Evolutionary conservation across 1,284 basidiomycete species (phyloP), one percentile per base, ranked within the genome.

Genomic region (Coriolopsis trogii): DNA sequence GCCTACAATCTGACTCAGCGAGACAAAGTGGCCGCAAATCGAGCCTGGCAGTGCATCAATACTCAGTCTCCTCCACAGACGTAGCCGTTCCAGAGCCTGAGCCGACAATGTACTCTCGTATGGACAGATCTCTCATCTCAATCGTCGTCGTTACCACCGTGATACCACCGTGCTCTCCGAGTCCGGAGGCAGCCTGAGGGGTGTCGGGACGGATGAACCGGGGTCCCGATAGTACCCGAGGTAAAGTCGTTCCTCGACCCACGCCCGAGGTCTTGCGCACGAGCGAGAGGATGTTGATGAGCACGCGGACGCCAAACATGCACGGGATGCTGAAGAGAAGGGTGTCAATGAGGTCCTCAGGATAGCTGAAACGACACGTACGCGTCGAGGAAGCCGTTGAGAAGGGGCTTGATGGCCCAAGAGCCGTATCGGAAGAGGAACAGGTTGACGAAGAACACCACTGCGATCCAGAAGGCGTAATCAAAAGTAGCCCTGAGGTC

Each of bases 261-360:
- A 18, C 31, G 8, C 31, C 31, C 10, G 12, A 23, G 9, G 29
- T 15, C 12, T 39, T 34, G 4, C 37, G 36, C 15, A 50, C 41
- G 20, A 50, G 48, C 20, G 41, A 50, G 25, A 50, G 41, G 21
- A 50, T 50, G 30, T 44, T 50, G 41, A 50, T 50, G 6, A 50
- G 36, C 6, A 50, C 48, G 1, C 48, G 48, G 3, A 41, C 26
- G 10, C 48, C 48, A 5, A 43, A 44, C 48, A 50, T 50, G 28
- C 48, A 50, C 6, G 48, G 48, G 28, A 50, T 30, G 9, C 48
- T 50, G 41, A 13, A 10, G 4, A 12, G n/a, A 4, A 34, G 33
- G n/a, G 9, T 16, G 7, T n/a, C 4, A 18, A 10, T 13, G 7
- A 34, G n/a, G 1, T 8, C 31, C n/a, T 18, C 16, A 6, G 15